Evolutionary conservation across 768 basidiomycete genomes (phyloP), one percentile per base, ranked within the genome.

Genomic region (Antrodiella citrinella): DNA sequence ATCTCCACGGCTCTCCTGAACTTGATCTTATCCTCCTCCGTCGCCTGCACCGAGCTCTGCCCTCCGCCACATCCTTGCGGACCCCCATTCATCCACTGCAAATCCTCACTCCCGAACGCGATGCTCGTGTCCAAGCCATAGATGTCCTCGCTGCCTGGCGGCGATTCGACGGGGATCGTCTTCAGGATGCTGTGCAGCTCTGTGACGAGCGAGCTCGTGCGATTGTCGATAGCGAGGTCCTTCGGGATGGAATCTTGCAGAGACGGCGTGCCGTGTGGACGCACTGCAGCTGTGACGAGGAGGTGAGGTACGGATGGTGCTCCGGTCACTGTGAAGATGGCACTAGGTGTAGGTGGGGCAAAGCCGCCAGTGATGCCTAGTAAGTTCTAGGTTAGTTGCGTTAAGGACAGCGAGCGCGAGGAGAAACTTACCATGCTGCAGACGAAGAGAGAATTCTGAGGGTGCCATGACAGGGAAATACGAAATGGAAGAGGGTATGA

Each of bases 341-440:
- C 78, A 22, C 66, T 66, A 2, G 84, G 81, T 4, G 70, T 81
- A 3, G 88, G 81, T 0, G 85, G 82, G 11, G 78, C 79, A 59
- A 91, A 86, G 39, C 88, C 88, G 24, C 87, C 87, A 11, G 69
- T 64, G 61, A 89, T 90, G 52, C 88, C 88, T 90, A 59, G 4
- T 50, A 30, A n/a, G 25, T n/a, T n/a, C n/a, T 44, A 38, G 15
- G 30, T 23, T 18, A 42, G 23, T 21, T 19, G 13, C 10, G 10
- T 24, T 26, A 22, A 18, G n/a, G 24, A 39, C 19, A 25, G 9
- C 4, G 22, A 15, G 9, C 12, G n/a, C n/a, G n/a, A n/a, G n/a
- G n/a, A n/a, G n/a, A n/a, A 2, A 57, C 66, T 13, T 54, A 79
- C 84, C 84, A 61, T 75, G 72, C 68, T 86, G 83, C 46, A 84